phyloP scores from a whole-genome alignment of 495 filamentous ascomycete genomes.

The Hypomontagnella submonticulosa region DNA sequence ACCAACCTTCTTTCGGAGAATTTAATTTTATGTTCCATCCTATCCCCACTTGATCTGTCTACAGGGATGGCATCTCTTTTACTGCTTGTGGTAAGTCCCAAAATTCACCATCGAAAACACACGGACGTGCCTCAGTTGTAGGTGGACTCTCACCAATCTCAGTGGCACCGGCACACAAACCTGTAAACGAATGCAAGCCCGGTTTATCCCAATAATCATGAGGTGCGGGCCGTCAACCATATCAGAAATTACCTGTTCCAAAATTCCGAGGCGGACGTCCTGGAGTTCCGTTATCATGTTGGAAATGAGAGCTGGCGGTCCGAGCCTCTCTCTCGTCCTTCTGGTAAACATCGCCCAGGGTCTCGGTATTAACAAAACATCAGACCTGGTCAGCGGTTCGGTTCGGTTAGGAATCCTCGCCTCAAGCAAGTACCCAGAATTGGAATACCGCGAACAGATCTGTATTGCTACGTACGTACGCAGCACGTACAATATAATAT shows the following conservation, averaged over 20 bases:
- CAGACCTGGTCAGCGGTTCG: not conserved
- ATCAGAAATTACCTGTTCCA: conserved; percentile 3
- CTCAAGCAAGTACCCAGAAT: not conserved
- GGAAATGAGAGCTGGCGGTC: conserved; percentile 8
- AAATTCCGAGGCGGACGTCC: conserved; percentile 14
- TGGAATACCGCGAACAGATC: not conserved
- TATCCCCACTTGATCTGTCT: conserved; percentile 35
- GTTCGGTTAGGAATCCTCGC: not conserved
- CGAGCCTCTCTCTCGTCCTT: conserved; percentile 14
- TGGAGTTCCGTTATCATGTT: conserved; percentile 6
- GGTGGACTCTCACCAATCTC: conserved; percentile 3
- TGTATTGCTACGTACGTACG: too few relatives aligned
- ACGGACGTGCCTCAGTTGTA: conserved; percentile 6
- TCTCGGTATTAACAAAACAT: conserved; percentile 2
- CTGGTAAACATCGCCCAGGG: conserved; percentile 6
- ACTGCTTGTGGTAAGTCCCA: conserved; percentile 20
- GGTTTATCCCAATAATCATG: conserved; percentile 10
- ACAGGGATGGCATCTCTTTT: conserved; percentile 30
- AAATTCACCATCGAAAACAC: conserved; percentile 6
- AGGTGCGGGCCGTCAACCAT: conserved; percentile 2
- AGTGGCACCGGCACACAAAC: not conserved
- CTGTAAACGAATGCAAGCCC: not conserved
- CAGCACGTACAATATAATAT: too few relatives aligned
- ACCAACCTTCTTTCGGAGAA: conserved; percentile 43
- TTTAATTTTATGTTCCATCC: conserved; percentile 44